Conservation (phyloP, 768 basidiomycete genomes). For the Suillus bovinus region DNA sequence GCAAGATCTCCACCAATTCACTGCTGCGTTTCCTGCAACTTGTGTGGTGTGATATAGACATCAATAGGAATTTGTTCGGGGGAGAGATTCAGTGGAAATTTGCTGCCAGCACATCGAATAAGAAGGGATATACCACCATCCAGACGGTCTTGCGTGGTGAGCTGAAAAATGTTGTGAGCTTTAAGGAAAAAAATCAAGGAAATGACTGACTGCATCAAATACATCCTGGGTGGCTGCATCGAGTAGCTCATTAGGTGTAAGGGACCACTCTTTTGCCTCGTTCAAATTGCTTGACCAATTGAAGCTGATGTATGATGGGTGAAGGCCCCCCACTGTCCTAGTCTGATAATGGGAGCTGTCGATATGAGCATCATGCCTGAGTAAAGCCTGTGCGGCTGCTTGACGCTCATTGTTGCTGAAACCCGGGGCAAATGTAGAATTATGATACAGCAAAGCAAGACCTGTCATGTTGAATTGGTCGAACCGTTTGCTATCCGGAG, state of each 20-base stretch:
- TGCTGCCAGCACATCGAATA: slow-evolving; percentile 8
- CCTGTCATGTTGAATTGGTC: slow-evolving; percentile 10
- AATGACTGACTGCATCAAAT: slow-evolving; percentile 5
- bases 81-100: background rate
- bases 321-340: slow-evolving; percentile 3
- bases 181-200: background rate
- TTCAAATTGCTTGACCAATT: background rate
- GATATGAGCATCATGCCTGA: slow-evolving; percentile 2
- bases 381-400: slow-evolving; percentile 3
- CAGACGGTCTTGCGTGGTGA: slow-evolving; percentile 11
- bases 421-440: background rate
- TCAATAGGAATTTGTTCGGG: slow-evolving; percentile 4
- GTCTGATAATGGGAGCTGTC: slow-evolving; percentile 8
- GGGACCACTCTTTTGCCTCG: background rate
- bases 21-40: slow-evolving; percentile 4
- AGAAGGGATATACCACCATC: slow-evolving; percentile 12
- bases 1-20: background rate
- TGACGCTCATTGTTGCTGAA: slow-evolving; percentile 4
- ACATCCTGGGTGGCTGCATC: slow-evolving; percentile 1
- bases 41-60: background rate
- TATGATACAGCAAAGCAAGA: slow-evolving; percentile 11
- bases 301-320: slow-evolving; percentile 10
- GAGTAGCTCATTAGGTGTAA: background rate
- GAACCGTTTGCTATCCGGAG: background rate
- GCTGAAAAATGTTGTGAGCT: slow-evolving; percentile 6